Evolutionary conservation across 352 stramenopile genomes (phyloP).

Genomic region (Aphanomyces cochlioides): DNA sequence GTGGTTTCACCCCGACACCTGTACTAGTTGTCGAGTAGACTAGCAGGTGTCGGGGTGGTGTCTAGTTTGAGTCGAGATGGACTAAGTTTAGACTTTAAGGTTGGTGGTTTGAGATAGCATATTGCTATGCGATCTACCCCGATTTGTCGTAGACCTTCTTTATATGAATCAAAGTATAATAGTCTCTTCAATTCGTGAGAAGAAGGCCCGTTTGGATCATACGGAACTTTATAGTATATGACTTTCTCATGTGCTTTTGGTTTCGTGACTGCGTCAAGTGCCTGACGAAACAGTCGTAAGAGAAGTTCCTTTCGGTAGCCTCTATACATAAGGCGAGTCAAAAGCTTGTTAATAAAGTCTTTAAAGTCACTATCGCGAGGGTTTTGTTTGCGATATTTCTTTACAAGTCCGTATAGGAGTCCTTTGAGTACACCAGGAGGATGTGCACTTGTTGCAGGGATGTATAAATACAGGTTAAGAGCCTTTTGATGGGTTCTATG

Average conservation of each 20-base stretch:
- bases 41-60: not conserved
- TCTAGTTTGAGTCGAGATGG: not conserved
- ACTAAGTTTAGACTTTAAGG: not conserved
- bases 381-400: not conserved
- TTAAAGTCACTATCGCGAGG: not conserved
- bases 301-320: not conserved
- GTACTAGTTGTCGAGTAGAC: not conserved
- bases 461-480: slow-evolving; percentile 24
- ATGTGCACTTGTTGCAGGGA: slow-evolving; percentile 26
- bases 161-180: not conserved
- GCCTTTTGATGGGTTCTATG: slow-evolving; percentile 16
- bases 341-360: slow-evolving; percentile 2
- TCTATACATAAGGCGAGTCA: not conserved
- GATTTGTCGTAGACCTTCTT: not conserved
- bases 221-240: slow-evolving; percentile 5
- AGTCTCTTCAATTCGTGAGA: not conserved
- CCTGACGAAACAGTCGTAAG: not conserved
- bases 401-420: not conserved
- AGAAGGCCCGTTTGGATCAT: not conserved
- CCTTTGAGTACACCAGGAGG: slow-evolving; percentile 25
- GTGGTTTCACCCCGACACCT: not conserved
- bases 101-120: slow-evolving; percentile 4
- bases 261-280: not conserved
- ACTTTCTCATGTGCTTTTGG: not conserved
- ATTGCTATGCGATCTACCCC: not conserved